phyloP scores from a whole-genome alignment of 2,329 filamentous ascomycete species.

The Zymoseptoria crescenta region DNA sequence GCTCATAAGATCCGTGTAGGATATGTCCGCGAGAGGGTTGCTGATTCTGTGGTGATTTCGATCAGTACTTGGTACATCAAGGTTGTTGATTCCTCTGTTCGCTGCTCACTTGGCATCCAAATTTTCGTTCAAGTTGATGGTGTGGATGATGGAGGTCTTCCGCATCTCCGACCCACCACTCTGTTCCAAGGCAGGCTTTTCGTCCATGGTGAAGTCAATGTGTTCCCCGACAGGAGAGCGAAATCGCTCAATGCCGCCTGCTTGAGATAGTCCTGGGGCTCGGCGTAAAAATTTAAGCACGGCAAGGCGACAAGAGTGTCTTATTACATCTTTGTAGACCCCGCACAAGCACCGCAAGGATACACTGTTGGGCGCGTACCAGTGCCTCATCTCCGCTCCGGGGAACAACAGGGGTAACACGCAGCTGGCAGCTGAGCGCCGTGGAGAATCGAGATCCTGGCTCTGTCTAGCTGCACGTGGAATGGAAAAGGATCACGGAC shows the following conservation, averaged over 20 bases:
- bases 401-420: not conserved
- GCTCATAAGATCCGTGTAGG: constrained; percentile 44
- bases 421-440: not conserved
- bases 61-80: constrained; percentile 2
- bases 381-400: not conserved
- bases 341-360: not conserved
- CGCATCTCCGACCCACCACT: constrained; percentile 3
- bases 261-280: not conserved
- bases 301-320: not conserved
- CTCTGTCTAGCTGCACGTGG: not conserved
- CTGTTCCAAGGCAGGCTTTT: not conserved
- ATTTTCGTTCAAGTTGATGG: constrained; percentile 20
- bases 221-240: not conserved
- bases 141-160: not conserved
- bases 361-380: not conserved
- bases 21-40: constrained; percentile 50
- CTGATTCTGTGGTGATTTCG: constrained; percentile 30
- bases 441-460: not conserved
- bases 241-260: not conserved
- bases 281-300: not conserved
- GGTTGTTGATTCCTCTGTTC: not conserved
- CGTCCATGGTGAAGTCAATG: not conserved
- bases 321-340: not conserved
- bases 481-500: not conserved
- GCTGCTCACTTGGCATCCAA: constrained; percentile 17